phyloP scores from a whole-genome alignment of 169 alveolate species.

The Perkinsus olseni region DNA sequence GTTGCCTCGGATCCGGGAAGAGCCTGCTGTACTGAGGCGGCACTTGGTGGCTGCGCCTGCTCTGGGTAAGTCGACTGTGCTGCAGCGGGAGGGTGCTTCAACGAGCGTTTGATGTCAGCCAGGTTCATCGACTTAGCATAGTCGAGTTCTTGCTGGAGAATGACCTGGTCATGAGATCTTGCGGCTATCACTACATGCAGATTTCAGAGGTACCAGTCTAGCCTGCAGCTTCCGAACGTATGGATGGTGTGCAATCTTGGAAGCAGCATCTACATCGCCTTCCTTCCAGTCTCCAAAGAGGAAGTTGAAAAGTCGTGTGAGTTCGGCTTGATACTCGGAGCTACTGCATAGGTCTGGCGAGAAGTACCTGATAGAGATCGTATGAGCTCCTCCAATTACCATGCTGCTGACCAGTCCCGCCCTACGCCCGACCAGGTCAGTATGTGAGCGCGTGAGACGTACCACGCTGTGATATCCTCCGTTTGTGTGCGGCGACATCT shows the following conservation, averaged over 20 bases:
- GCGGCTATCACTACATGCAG: too few species aligned
- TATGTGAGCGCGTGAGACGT: background rate
- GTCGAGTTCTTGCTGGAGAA: background rate
- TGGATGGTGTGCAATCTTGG: background rate
- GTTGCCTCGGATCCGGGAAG: too few species aligned
- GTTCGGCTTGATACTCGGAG: background rate
- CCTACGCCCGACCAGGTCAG: background rate
- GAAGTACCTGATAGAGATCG: background rate
- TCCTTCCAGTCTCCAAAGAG: background rate
- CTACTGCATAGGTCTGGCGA: background rate
- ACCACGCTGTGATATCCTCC: background rate
- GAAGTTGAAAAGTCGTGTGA: background rate
- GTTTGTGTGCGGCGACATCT: background rate
- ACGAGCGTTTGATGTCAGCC: background rate
- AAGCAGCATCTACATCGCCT: background rate
- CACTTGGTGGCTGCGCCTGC: too few species aligned
- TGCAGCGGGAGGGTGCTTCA: background rate
- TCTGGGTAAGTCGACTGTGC: background rate
- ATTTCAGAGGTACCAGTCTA: background rate
- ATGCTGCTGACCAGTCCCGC: background rate
- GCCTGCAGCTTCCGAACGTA: background rate
- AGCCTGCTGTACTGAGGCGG: too few species aligned
- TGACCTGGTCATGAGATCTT: background rate
- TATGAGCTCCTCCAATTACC: background rate
- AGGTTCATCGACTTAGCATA: background rate